Conservation (phyloP, 2,329 filamentous ascomycete species). For the Ophiostoma sp. region DNA sequence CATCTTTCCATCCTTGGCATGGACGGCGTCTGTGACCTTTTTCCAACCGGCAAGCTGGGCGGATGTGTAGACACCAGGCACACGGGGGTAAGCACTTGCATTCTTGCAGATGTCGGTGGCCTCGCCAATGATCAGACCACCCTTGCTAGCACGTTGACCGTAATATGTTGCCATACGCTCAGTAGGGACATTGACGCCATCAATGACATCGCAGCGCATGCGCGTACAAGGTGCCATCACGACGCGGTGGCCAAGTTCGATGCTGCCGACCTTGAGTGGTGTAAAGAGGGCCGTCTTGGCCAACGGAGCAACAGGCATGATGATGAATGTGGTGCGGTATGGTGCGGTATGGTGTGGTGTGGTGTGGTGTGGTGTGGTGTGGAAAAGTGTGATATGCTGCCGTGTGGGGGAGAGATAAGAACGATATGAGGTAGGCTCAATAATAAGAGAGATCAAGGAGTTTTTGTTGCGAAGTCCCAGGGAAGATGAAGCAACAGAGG, state of each 20-base stretch:
- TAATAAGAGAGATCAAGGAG: background rate
- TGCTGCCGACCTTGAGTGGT: conserved; percentile 42
- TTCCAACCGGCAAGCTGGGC: conserved; percentile 26
- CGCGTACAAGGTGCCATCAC: conserved; percentile 40
- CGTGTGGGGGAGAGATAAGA: background rate
- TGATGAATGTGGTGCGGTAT: background rate
- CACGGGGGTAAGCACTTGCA: conserved; percentile 20
- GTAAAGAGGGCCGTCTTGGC: conserved; percentile 27
- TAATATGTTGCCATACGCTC: conserved; percentile 42
- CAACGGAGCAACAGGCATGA: conserved; percentile 12
- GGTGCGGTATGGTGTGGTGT: background rate
- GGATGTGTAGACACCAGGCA: conserved; percentile 22
- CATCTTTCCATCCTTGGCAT: conserved; percentile 25
- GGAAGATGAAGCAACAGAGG: too few relatives aligned
- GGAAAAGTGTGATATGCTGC: background rate
- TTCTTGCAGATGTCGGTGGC: conserved; percentile 43
- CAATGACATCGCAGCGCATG: conserved; percentile 47
- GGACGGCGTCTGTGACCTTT: conserved; percentile 26
- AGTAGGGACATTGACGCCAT: conserved; percentile 31
- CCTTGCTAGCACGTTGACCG: conserved; percentile 40
- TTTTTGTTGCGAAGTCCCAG: background rate
- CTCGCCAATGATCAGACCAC: conserved; percentile 41
- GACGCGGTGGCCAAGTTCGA: conserved; percentile 46
- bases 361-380: background rate
- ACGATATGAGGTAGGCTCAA: background rate